Conservation (phyloP, 2,329 filamentous ascomycete genomes). For the Dactylellina leptospora region DNA sequence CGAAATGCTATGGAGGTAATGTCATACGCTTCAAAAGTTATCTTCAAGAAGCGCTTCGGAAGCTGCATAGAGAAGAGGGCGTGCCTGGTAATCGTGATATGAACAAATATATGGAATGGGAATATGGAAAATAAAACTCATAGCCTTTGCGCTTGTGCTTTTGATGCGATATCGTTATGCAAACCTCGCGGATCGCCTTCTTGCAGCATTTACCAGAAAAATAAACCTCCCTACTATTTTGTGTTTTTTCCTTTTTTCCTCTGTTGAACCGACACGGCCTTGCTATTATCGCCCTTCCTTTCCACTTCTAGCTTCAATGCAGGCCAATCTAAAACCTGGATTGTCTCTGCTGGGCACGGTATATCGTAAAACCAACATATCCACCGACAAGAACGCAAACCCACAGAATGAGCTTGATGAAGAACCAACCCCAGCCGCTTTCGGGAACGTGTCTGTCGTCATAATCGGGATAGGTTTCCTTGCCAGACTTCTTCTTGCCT, state of each 20-base stretch:
- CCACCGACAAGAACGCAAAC: constrained; percentile 73
- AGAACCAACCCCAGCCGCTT: constrained; percentile 73
- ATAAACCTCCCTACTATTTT: no score
- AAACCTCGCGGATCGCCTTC: neutral
- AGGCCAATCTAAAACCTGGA: constrained; percentile 51
- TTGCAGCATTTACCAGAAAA: no score
- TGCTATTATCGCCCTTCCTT: neutral
- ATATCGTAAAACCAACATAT: constrained; percentile 88
- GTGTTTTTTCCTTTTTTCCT: no score
- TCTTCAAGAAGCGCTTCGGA: no score
- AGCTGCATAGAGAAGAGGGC: neutral
- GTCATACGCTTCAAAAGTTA: neutral
- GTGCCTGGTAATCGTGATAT: constrained; percentile 4
- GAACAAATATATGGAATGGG: neutral
- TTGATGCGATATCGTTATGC: constrained; percentile 8
- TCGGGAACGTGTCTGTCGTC: constrained; percentile 51
- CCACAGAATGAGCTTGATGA: constrained; percentile 85
- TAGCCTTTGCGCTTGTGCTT: constrained; percentile 6
- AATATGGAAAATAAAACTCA: constrained; percentile 2
- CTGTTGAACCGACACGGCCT: no score
- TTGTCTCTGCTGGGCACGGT: constrained; percentile 70
- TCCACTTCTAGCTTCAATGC: constrained; percentile 1
- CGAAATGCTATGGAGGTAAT: neutral
- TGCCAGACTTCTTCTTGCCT: constrained; percentile 61
- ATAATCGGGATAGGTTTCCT: constrained; percentile 54